A percentile compares a stretch with the other conserved stretches of the same genome.
Evolutionary conservation across 495 filamentous ascomycete genomes (phyloP).

Genomic region (Tuber brumale): DNA sequence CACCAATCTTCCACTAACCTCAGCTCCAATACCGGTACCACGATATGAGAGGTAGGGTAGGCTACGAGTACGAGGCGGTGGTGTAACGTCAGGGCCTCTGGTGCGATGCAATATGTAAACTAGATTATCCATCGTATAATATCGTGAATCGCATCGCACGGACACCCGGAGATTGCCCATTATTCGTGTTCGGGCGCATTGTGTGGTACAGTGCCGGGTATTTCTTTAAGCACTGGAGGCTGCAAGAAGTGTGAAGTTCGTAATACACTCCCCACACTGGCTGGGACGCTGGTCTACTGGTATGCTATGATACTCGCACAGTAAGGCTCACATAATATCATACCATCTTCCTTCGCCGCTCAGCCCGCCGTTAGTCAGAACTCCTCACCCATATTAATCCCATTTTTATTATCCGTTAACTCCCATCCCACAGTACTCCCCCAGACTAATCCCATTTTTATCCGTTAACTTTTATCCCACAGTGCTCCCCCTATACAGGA

Average conservation of each 20-base stretch:
- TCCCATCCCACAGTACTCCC: not conserved
- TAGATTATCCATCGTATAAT: not conserved
- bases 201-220: no score
- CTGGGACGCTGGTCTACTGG: not conserved
- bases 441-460: no score
- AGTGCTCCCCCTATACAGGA: not conserved
- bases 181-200: not conserved
- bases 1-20: no score
- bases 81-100: no score
- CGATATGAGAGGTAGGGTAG: no score
- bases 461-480: no score
- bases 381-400: not conserved
- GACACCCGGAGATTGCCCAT: not conserved
- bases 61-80: no score
- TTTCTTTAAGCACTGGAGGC: no score
- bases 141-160: not conserved
- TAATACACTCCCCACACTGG: not conserved
- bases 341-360: not conserved
- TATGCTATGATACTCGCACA: not conserved
- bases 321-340: conserved; percentile 3
- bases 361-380: not conserved
- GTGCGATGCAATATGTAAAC: no score
- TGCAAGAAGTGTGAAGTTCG: not conserved
- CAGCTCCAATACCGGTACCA: no score
- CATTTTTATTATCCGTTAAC: no score